phyloP scores from a whole-genome alignment of 768 basidiomycete species.

The Calocybe cyanea region DNA sequence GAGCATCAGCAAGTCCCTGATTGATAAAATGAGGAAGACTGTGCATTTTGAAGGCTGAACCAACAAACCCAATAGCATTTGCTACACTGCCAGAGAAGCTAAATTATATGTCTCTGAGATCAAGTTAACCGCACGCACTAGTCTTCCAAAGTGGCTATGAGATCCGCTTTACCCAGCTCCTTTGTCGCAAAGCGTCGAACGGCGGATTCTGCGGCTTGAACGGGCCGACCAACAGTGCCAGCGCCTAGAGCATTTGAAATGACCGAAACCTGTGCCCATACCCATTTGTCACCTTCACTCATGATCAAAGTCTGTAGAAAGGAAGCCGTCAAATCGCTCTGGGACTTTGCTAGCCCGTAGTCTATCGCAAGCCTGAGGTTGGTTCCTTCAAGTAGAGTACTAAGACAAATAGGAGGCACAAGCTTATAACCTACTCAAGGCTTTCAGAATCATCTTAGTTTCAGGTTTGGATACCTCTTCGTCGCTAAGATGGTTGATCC shows the following conservation, averaged over 20 bases:
- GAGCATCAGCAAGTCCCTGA: slow-evolving; percentile 72
- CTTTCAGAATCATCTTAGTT: slow-evolving; percentile 72
- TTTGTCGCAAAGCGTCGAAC: slow-evolving; percentile 85
- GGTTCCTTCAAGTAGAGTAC: slow-evolving; percentile 36
- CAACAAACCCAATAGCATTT: slow-evolving; percentile 68
- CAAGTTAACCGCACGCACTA: slow-evolving; percentile 59
- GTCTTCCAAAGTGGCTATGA: slow-evolving; percentile 83
- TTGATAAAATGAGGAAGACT: neutral
- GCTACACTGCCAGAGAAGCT: slow-evolving; percentile 53
- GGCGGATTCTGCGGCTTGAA: slow-evolving; percentile 67
- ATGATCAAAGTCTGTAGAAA: slow-evolving; percentile 94
- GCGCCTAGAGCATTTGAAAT: slow-evolving; percentile 67
- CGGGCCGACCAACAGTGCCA: slow-evolving; percentile 69
- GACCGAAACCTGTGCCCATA: slow-evolving; percentile 65
- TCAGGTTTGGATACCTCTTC: slow-evolving; percentile 66
- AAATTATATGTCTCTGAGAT: slow-evolving; percentile 1
- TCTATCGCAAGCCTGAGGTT: slow-evolving; percentile 94
- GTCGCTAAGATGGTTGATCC: slow-evolving; percentile 85
- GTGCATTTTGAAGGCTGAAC: neutral
- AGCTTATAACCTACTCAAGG: slow-evolving; percentile 54
- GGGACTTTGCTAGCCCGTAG: slow-evolving; percentile 74
- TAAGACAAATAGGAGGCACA: neutral
- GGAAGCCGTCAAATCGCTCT: slow-evolving; percentile 83
- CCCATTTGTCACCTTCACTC: slow-evolving; percentile 93
- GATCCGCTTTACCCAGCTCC: slow-evolving; percentile 72